Conservation (phyloP, 805 yeast species). For the Candida namnaoensis region DNA sequence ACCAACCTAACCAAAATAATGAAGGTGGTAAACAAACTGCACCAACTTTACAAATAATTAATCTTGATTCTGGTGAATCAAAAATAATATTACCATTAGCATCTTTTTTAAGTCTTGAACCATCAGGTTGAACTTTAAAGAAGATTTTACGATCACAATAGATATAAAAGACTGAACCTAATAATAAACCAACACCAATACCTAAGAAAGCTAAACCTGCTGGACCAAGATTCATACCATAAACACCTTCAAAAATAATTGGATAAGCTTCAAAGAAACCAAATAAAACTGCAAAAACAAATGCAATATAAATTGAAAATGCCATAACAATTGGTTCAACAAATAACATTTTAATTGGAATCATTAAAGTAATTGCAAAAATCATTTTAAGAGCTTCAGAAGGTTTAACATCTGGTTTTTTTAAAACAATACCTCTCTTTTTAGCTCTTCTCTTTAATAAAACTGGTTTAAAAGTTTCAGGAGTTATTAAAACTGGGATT, state of each 20-base stretch:
- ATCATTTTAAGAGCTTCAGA: slow-evolving; percentile 34
- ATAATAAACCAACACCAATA: slow-evolving; percentile 57
- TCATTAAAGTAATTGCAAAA: slow-evolving; percentile 40
- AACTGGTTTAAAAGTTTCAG: slow-evolving; percentile 69
- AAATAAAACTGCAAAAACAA: slow-evolving; percentile 68
- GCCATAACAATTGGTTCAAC: slow-evolving; percentile 70
- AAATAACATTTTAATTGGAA: slow-evolving; percentile 61
- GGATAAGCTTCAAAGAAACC: slow-evolving; percentile 80
- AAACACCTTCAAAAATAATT: slow-evolving; percentile 59
- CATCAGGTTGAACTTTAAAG: slow-evolving; percentile 54
- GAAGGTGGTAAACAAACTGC: slow-evolving; percentile 58
- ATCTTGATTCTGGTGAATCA: slow-evolving; percentile 52
- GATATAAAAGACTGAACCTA: slow-evolving; percentile 47
- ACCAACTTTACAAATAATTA: slow-evolving; percentile 58
- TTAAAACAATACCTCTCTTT: slow-evolving; percentile 45
- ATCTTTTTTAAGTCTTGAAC: slow-evolving; percentile 45
- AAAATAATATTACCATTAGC: slow-evolving; percentile 40
- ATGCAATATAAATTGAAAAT: slow-evolving; percentile 62
- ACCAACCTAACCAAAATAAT: slow-evolving; percentile 80
- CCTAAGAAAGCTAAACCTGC: slow-evolving; percentile 67
- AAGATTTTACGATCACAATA: slow-evolving; percentile 36
- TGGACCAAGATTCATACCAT: slow-evolving; percentile 48
- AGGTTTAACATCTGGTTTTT: slow-evolving; percentile 24
- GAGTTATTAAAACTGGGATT: slow-evolving; percentile 38
- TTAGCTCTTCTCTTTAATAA: slow-evolving; percentile 52